Conservation (phyloP, 441 rosid genomes). For the Adansonia grandidieri region DNA sequence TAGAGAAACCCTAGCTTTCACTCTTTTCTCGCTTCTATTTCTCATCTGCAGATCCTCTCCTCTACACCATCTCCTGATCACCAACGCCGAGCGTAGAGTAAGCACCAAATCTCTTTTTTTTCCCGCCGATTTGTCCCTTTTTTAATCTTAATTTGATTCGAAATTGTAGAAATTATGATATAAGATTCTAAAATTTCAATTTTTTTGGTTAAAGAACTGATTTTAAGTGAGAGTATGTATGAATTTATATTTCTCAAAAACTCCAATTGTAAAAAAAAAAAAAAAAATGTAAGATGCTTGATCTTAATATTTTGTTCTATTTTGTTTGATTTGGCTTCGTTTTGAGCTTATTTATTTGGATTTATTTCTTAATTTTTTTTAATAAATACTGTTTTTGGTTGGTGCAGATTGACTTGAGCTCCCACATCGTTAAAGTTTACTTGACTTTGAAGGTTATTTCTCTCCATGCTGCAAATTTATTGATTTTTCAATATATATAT, state of each 20-base stretch:
- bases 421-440: slow-evolving; percentile 81
- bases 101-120: slow-evolving; percentile 25
- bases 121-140: slow-evolving; percentile 16
- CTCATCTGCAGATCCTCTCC: slow-evolving; percentile 45
- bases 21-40: slow-evolving; percentile 41
- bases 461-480: not conserved
- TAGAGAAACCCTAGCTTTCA: slow-evolving; percentile 40
- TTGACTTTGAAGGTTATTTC: slow-evolving; percentile 81
- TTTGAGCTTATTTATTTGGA: not conserved
- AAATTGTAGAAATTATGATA: slow-evolving; percentile 2
- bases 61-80: slow-evolving; percentile 63
- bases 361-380: slow-evolving; percentile 20
- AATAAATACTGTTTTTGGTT: slow-evolving; percentile 28
- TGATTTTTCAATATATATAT: not conserved
- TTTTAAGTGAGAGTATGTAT: not conserved
- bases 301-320: not conserved
- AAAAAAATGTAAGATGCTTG: slow-evolving; percentile 4
- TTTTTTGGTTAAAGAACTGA: not conserved
- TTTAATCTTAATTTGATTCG: slow-evolving; percentile 4
- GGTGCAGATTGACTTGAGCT: slow-evolving; percentile 90
- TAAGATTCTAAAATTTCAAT: not conserved
- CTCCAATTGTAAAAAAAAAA: not conserved
- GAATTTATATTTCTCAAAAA: slow-evolving; percentile 24
- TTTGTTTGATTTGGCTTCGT: slow-evolving; percentile 7
- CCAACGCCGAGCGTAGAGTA: slow-evolving; percentile 94